Evolutionary conservation across 2,329 filamentous ascomycete species (phyloP).

Genomic region (Gliomastix tumulicola): DNA sequence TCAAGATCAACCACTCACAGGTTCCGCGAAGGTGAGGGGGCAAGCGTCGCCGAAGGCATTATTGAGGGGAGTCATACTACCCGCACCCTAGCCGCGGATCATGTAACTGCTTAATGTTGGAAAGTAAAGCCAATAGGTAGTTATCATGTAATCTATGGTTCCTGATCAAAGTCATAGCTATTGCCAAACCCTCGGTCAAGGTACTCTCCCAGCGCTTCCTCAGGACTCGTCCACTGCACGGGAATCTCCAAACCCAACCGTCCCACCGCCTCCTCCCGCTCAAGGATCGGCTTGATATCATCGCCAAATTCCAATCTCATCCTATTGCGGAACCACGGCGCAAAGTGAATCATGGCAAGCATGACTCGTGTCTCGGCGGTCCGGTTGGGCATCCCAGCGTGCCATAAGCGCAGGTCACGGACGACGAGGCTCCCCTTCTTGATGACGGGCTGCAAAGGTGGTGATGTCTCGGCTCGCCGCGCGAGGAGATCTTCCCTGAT

Average conservation of each 20-base stretch:
- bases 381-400: constrained; percentile 55
- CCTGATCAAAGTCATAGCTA: constrained; percentile 54
- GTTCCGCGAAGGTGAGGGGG: no score
- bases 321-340: constrained; percentile 47
- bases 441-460: constrained; percentile 42
- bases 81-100: no score
- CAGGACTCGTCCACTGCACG: constrained; percentile 36
- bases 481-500: constrained; percentile 35
- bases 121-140: no score
- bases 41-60: no score
- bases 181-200: constrained; percentile 53
- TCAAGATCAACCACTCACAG: no score
- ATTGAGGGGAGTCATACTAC: no score
- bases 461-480: constrained; percentile 23
- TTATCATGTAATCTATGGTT: constrained; percentile 5
- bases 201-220: constrained; percentile 37
- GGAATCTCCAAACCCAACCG: constrained; percentile 37
- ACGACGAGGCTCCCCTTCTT: constrained; percentile 49
- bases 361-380: constrained; percentile 44
- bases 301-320: constrained; percentile 50
- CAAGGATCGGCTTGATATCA: constrained; percentile 37
- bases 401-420: constrained; percentile 55
- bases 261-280: constrained; percentile 28
- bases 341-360: constrained; percentile 55
- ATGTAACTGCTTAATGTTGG: no score